Evolutionary conservation across 345 rosid genomes (phyloP), one percentile per base, ranked within the genome.

Genomic region (Isatis tinctoria): DNA sequence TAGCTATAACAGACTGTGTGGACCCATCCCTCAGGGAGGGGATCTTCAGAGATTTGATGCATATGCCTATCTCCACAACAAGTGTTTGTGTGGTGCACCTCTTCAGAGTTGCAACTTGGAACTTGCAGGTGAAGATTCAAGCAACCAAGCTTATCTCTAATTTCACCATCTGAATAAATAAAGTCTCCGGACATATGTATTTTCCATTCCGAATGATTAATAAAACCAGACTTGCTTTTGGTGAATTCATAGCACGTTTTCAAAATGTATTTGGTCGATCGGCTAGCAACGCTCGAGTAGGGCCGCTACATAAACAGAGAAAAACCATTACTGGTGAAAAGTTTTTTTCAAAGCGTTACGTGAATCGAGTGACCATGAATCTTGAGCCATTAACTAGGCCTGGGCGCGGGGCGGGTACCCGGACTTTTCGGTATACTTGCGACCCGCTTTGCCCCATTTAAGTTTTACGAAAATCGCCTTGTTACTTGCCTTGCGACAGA

Each of bases 21-120:
- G 94, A 9, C 58, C 47, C 65, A 88, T 92, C 43, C 92, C 94
- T 0, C 75, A 59, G 0, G 96, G 94, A 14, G 94, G 88, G 24
- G 11, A 32, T 71, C 58, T 90, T 79, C 90, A 90, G 86, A 85
- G 65, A 14, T 81, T 89, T 57, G 92, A 78, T 65, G 43, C 65
- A 58, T 60, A 81, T 5, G 5, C 83, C 0, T 90, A 85, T 54
- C 74, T 88, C 72, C 92, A 90, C 58, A 92, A 87, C 48, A 59
- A 75, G 64, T 92, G 97, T 83, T 68, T 92, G 82, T 92, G 94
- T 58, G 97, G 90, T 8, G 77, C 85, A 16, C 98, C 92, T 4
- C 92, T 90, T 51, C 44, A 24, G 0, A 74, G 58, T 70, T 84
- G 89, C 77, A 76, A 84, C n/a, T n/a, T n/a, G n/a, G n/a, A n/a